These are phyloP conservation scores for Mariannaea sp. DNA, from an alignment of 2,329 filamentous ascomycete species.

Conservation along the genomic window DNA sequence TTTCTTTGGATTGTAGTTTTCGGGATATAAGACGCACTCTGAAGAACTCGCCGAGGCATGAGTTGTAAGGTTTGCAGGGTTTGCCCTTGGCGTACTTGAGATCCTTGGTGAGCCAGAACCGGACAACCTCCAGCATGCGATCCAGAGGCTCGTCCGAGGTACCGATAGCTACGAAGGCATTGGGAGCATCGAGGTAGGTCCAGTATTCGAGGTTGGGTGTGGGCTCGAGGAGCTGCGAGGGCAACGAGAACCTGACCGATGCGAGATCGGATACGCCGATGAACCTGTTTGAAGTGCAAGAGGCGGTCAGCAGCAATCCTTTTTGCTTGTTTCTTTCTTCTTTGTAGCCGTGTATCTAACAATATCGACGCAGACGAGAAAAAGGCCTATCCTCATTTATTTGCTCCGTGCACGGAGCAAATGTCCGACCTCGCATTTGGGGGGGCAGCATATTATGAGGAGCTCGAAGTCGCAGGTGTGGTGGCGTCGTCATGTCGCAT, in stretches of 20 bases:
- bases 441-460: background rate
- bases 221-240: slow-evolving; percentile 92
- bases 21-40: slow-evolving; percentile 62
- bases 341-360: too few species aligned
- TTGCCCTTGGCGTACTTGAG: slow-evolving; percentile 98
- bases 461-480: slow-evolving; percentile 13
- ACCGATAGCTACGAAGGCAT: slow-evolving; percentile 82
- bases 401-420: slow-evolving; percentile 22
- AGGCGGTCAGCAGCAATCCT: slow-evolving; percentile 36
- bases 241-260: slow-evolving; percentile 92
- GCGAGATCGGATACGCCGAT: slow-evolving; percentile 96
- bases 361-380: too few species aligned
- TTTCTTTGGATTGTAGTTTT: background rate
- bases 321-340: too few species aligned
- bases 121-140: slow-evolving; percentile 90
- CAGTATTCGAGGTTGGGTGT: slow-evolving; percentile 98
- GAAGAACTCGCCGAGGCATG: slow-evolving; percentile 95
- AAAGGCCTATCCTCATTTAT: slow-evolving; percentile 22
- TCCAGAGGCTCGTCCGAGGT: slow-evolving; percentile 90
- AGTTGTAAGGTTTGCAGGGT: slow-evolving; percentile 99
- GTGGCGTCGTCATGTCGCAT: slow-evolving; percentile 22
- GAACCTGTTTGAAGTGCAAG: slow-evolving; percentile 63
- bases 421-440: slow-evolving; percentile 28
- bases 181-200: slow-evolving; percentile 95
- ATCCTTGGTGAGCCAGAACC: slow-evolving; percentile 99